A percentile compares a stretch with the other conserved stretches of the same genome.
Conservation (phyloP, 371 early-diverging fungal species). For the Actinomortierella wolfii region DNA sequence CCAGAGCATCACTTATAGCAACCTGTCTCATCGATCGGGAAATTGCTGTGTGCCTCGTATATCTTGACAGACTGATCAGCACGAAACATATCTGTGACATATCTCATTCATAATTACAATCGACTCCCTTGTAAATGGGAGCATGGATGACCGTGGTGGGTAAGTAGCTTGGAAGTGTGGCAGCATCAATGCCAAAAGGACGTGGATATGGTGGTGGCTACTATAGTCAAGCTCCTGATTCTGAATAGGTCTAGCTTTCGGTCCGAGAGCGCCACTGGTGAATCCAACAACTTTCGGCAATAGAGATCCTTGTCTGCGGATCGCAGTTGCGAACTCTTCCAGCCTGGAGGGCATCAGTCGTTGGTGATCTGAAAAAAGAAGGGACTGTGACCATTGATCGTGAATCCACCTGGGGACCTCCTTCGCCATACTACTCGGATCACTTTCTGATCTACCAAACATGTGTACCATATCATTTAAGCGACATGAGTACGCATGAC, state of each 20-base stretch:
- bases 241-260: constrained; percentile 1
- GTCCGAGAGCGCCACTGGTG: constrained; percentile 6
- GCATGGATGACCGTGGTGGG: too few relatives aligned
- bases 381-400: background rate
- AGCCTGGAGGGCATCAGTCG: constrained; percentile 1
- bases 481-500: constrained; percentile 4
- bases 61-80: too few relatives aligned
- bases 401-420: background rate
- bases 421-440: background rate
- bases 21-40: too few relatives aligned
- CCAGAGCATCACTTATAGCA: too few relatives aligned
- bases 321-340: constrained; percentile 5
- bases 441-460: constrained; percentile 4
- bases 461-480: background rate
- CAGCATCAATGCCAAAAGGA: too few relatives aligned
- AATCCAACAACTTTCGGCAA: background rate
- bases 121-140: too few relatives aligned
- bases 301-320: background rate
- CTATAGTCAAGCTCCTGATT: constrained; percentile 3
- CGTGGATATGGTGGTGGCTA: constrained; percentile 10
- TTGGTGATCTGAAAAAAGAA: constrained; percentile 6
- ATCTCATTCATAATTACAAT: too few relatives aligned
- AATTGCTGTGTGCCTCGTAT: too few relatives aligned
- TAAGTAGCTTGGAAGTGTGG: too few relatives aligned
- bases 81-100: too few relatives aligned